Evolutionary conservation across 1,139 yeast genomes (phyloP).

Genomic region (Hansenula lynferdii): DNA sequence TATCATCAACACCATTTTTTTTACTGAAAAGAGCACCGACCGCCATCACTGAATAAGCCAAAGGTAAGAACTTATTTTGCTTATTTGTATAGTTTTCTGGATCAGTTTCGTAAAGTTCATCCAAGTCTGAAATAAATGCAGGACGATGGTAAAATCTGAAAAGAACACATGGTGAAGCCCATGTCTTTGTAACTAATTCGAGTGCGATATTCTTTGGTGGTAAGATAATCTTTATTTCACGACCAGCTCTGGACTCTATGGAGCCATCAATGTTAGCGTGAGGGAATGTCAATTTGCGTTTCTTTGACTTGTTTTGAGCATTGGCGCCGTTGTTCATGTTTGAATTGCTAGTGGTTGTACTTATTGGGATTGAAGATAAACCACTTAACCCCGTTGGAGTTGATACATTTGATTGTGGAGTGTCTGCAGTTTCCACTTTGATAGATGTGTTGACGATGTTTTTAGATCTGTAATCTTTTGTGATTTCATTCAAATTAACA

Average conservation of each 20-base stretch:
- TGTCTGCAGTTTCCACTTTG: not conserved
- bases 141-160: conserved; percentile 88
- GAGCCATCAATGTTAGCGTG: conserved; percentile 31
- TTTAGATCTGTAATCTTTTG: conserved; percentile 8
- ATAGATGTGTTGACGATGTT: not conserved
- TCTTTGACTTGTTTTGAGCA: conserved; percentile 10
- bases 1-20: conserved; percentile 32
- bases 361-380: not conserved
- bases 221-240: conserved; percentile 59
- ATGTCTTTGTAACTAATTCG: conserved; percentile 69
- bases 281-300: conserved; percentile 13
- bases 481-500: conserved; percentile 6
- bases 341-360: conserved; percentile 1
- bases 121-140: conserved; percentile 58
- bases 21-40: conserved; percentile 70
- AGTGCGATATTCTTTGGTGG: conserved; percentile 78
- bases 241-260: conserved; percentile 32
- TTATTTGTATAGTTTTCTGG: conserved; percentile 61
- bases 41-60: conserved; percentile 69
- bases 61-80: conserved; percentile 67
- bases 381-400: conserved; percentile 2
- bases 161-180: conserved; percentile 86
- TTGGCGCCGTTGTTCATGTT: not conserved
- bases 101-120: conserved; percentile 59
- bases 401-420: conserved; percentile 1